These are phyloP conservation scores for Solanum dulcamara DNA, from an alignment of 257 asterid species.

Conservation along the genomic window DNA sequence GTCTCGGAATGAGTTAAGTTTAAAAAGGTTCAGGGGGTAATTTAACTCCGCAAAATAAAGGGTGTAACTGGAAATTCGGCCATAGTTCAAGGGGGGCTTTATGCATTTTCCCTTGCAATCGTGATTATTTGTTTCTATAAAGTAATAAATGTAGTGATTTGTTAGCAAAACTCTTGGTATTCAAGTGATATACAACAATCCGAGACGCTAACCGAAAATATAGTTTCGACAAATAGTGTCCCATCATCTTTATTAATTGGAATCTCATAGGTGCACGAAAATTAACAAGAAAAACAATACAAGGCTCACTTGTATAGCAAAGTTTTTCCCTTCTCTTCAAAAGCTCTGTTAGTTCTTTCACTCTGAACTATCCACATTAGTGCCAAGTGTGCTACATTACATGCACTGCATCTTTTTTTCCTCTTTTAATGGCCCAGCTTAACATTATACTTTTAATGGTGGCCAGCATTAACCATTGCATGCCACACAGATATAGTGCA, in stretches of 20 bases:
- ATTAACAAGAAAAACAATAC: background rate
- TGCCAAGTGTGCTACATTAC: background rate
- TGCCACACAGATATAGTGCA: background rate
- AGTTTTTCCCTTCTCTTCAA: background rate
- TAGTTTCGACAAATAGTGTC: background rate
- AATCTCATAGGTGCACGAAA: background rate
- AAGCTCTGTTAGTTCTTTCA: background rate
- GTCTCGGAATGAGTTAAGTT: background rate
- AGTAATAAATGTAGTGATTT: background rate
- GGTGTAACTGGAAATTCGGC: background rate
- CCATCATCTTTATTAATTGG: background rate
- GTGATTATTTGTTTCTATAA: background rate
- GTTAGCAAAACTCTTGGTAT: background rate
- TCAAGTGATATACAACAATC: background rate
- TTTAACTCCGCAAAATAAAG: background rate
- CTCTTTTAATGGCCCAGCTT: background rate
- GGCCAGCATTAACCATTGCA: background rate
- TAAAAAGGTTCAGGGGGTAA: background rate
- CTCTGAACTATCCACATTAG: background rate
- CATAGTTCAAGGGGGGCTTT: background rate
- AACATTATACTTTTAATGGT: background rate
- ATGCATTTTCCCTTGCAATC: background rate
- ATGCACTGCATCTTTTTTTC: background rate
- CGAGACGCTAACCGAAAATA: background rate
- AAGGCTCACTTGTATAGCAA: background rate